Conservation (phyloP, 352 stramenopile species). For the Globisporangium heterothallicum region DNA sequence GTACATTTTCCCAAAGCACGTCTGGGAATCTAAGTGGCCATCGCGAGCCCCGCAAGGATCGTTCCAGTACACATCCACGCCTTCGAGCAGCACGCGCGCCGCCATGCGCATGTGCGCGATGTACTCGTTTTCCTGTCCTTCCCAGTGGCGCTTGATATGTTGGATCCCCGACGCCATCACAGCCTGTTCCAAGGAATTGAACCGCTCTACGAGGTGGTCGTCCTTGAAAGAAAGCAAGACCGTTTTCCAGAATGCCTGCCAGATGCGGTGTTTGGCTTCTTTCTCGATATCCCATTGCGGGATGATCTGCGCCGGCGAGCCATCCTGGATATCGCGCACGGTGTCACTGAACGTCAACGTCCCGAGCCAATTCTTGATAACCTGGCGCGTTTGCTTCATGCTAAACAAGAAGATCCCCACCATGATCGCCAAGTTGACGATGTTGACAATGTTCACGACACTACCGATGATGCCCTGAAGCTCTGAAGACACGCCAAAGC, state of each 20-base stretch:
- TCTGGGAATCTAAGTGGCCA: conserved; percentile 29
- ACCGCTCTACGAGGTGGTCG: conserved; percentile 20
- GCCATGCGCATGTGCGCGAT: conserved; percentile 23
- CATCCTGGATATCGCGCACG: conserved; percentile 27
- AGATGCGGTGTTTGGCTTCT: conserved; percentile 43
- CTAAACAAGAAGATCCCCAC: conserved; percentile 26
- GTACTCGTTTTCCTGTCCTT: conserved; percentile 21
- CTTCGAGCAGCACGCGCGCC: conserved; percentile 26
- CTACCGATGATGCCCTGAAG: conserved; percentile 19
- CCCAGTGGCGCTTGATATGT: conserved; percentile 33
- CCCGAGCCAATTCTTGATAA: conserved; percentile 34
- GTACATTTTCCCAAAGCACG: conserved; percentile 48
- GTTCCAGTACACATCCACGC: conserved; percentile 40
- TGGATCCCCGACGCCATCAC: conserved; percentile 24
- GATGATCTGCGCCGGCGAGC: conserved; percentile 19
- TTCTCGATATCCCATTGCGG: conserved; percentile 34
- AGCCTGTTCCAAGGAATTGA: conserved; percentile 25
- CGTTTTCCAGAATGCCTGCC: conserved; percentile 44
- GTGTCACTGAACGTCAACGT: conserved; percentile 47
- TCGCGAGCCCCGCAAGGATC: conserved; percentile 25
- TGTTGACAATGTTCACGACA: conserved; percentile 38
- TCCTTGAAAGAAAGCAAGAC: conserved; percentile 22
- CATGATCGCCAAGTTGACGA: conserved; percentile 38
- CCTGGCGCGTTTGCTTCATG: conserved; percentile 23
- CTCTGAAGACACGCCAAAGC: conserved; percentile 15